Base-by-base conservation (phyloP, 2,329 filamentous ascomycete genomes). In the Hypoxylon sp. region DNA sequence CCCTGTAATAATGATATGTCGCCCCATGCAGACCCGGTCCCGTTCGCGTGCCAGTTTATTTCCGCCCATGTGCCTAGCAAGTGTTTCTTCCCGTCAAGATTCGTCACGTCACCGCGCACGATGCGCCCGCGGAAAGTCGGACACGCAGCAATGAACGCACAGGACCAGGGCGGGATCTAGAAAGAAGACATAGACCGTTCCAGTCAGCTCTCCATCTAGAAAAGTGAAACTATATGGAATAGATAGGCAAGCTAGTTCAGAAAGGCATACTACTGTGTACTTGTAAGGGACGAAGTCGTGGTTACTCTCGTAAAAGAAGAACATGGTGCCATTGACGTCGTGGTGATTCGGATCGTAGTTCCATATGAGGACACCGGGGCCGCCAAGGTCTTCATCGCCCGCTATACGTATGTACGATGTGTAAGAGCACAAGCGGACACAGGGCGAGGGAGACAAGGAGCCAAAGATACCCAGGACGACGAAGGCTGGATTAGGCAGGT, bases 1-100 rank as follows among this genome's bases (percentile, higher is more conserved):
- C 73, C 73, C 35, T 74, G 61, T 13, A 75, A 54, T 31, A 75
- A n/a, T 10, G 73, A 75, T 7, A 75, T 69, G 37, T 72, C 72
- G 14, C 73, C 73, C 67, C 68, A 74, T 13, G 68, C 33, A 8
- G 51, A 65, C 17, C 71, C 66, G 5, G 72, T 63, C 37, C 61
- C 67, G 42, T 73, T 69, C 7, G 58, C 14, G 33, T 71, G 65
- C 66, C 68, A 71, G 27, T 69, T 72, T 22, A 70, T 57, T 59
- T 73, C 71, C 14, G 66, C 66, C 72, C 70, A 74, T 5, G 72
- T 74, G 27, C 72, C 72, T 13, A 74, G 46, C 17, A 72, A 17
- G 40, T 71, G 70, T 46, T 70, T 70, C 42, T 49, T 48, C 13
- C 68, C 61, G 44, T 73, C 63, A 11, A 73, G 51, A 31, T 72